Percentiles rank a stretch among this genome's conserved stretches.
Conservation (phyloP, 768 basidiomycete genomes). For the Rhodotorula kratochvilovae region DNA sequence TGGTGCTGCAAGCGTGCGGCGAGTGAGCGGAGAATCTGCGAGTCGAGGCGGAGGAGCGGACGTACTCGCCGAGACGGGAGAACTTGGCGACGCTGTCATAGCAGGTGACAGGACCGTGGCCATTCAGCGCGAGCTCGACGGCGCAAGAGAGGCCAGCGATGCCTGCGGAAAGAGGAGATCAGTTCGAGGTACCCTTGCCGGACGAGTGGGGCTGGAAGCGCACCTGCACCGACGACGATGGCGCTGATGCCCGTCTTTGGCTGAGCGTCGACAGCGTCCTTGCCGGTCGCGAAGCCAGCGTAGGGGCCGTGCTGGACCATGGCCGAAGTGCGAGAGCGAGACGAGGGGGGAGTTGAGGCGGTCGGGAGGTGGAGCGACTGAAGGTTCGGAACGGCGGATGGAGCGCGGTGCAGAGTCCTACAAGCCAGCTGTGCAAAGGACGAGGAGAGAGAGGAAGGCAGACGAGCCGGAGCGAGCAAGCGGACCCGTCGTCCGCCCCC, state of each 20-base stretch:
- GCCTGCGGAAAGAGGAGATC: not conserved
- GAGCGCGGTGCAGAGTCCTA: no score
- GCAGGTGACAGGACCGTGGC: not conserved
- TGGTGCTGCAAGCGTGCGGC: not conserved
- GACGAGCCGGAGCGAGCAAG: no score
- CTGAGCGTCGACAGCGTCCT: not conserved
- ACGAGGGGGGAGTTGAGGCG: no score
- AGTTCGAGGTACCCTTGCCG: not conserved
- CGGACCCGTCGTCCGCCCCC: no score
- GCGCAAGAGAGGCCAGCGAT: conserved; percentile 1
- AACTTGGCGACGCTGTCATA: conserved; percentile 3
- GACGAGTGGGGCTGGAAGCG: not conserved
- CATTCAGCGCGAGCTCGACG: not conserved
- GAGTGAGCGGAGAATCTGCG: no score
- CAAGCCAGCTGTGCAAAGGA: no score
- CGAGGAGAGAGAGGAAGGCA: no score
- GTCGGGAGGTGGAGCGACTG: no score
- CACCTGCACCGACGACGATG: conserved; percentile 4
- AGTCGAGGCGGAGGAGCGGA: not conserved
- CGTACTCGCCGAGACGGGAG: not conserved
- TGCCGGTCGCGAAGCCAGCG: not conserved
- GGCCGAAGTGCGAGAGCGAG: not conserved
- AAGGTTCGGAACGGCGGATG: no score
- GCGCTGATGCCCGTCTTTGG: not conserved
- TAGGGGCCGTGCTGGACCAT: not conserved